These are phyloP conservation scores for Fraxinus albicans DNA, from an alignment of 305 asterid genomes.

Conservation along the genomic window DNA sequence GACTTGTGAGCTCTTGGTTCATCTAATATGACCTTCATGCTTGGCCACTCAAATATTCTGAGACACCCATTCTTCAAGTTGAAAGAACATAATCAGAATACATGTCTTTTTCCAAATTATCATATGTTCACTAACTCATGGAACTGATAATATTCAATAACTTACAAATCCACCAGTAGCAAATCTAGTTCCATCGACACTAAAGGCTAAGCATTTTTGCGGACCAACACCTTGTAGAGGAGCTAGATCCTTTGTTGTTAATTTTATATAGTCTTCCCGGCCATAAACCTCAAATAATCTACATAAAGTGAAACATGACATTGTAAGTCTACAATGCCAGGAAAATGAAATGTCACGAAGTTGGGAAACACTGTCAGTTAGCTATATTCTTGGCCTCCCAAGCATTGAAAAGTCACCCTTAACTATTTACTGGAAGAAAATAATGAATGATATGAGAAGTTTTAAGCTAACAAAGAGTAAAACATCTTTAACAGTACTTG, in stretches of 20 bases:
- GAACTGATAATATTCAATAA: slow-evolving; percentile 15
- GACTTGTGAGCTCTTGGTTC: slow-evolving; percentile 97
- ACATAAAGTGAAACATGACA: slow-evolving; percentile 21
- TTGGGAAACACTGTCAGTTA: not conserved
- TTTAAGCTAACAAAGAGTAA: not conserved
- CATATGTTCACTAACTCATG: slow-evolving; percentile 3
- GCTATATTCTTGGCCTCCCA: not conserved
- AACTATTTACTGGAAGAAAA: not conserved
- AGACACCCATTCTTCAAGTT: slow-evolving; percentile 80
- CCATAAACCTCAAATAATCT: slow-evolving; percentile 70
- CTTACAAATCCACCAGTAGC: slow-evolving; percentile 92
- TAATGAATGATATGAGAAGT: not conserved
- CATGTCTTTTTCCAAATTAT: slow-evolving; percentile 6
- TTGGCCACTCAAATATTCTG: slow-evolving; percentile 92
- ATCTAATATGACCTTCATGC: slow-evolving; percentile 57
- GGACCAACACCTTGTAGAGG: slow-evolving; percentile 66
- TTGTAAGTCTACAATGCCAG: not conserved
- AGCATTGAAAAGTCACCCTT: not conserved
- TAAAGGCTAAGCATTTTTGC: slow-evolving; percentile 81
- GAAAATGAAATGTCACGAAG: not conserved
- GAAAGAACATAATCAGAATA: slow-evolving; percentile 23
- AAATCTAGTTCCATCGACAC: slow-evolving; percentile 84
- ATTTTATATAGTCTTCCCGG: slow-evolving; percentile 50
- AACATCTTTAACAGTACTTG: not conserved
- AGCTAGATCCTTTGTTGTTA: slow-evolving; percentile 55